phyloP scores from a whole-genome alignment of 1,139 yeast genomes.

The Blastobotrys arbuscula region DNA sequence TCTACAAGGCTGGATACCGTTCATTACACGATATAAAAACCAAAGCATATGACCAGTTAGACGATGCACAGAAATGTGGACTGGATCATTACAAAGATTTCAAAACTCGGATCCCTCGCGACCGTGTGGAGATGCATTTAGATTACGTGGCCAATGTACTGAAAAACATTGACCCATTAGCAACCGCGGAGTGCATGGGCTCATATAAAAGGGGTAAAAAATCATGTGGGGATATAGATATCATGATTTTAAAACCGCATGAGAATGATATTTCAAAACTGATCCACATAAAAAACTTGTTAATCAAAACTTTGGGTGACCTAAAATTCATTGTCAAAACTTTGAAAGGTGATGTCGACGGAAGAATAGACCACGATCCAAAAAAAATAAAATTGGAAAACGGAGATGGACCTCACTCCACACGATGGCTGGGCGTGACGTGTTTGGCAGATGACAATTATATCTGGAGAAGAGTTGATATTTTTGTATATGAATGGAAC shows the following conservation, averaged over 20 bases:
- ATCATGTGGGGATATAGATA: slow-evolving; percentile 55
- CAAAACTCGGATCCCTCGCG: slow-evolving; percentile 43
- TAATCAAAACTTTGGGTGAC: slow-evolving; percentile 31
- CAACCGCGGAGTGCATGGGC: slow-evolving; percentile 46
- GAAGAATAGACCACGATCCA: not conserved
- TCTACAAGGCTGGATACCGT: slow-evolving; percentile 40
- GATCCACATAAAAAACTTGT: slow-evolving; percentile 28
- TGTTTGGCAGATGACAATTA: slow-evolving; percentile 22
- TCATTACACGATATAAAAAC: slow-evolving; percentile 42
- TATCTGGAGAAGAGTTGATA: slow-evolving; percentile 52
- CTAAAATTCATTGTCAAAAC: slow-evolving; percentile 35
- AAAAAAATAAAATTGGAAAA: not conserved
- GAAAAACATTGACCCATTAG: slow-evolving; percentile 36
- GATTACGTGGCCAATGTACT: slow-evolving; percentile 35
- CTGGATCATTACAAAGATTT: slow-evolving; percentile 50
- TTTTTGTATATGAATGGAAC: slow-evolving; percentile 46
- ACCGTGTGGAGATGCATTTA: slow-evolving; percentile 43
- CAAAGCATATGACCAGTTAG: slow-evolving; percentile 23
- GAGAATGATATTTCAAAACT: slow-evolving; percentile 28
- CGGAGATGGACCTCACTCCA: slow-evolving; percentile 14
- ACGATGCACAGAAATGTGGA: slow-evolving; percentile 41
- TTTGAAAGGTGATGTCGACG: slow-evolving; percentile 22
- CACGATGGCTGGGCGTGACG: slow-evolving; percentile 37
- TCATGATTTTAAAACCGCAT: slow-evolving; percentile 41
- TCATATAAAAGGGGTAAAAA: slow-evolving; percentile 49